These are phyloP conservation scores for Dorcoceras hygrometricum DNA, from an alignment of 257 asterid genomes.

Conservation along the genomic window DNA sequence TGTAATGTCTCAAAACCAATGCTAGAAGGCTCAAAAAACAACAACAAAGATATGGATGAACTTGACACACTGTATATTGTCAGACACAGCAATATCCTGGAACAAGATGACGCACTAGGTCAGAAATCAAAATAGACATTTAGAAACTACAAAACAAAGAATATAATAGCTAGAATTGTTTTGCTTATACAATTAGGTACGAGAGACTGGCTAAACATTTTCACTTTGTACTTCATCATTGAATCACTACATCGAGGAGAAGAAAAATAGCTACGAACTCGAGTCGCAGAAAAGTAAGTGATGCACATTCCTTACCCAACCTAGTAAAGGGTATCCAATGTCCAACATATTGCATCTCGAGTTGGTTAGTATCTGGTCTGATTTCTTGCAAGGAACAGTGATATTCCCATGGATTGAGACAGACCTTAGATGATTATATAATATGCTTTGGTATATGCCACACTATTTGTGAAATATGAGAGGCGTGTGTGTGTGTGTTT, in stretches of 20 bases:
- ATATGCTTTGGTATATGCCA: neutral
- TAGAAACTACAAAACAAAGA: neutral
- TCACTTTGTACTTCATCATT: neutral
- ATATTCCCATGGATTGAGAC: neutral
- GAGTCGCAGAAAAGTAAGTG: neutral
- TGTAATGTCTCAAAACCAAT: constrained; percentile 94
- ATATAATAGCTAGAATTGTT: neutral
- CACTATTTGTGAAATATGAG: neutral
- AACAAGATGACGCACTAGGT: constrained; percentile 23
- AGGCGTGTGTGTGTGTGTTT: no score
- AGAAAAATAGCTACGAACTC: neutral
- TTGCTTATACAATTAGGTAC: neutral
- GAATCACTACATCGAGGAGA: constrained; percentile 18
- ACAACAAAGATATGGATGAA: constrained; percentile 56
- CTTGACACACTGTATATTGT: constrained; percentile 42
- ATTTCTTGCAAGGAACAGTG: neutral
- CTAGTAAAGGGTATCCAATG: neutral
- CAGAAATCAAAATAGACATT: constrained; percentile 22
- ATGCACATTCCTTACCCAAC: neutral
- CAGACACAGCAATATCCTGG: constrained; percentile 69
- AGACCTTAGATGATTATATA: neutral
- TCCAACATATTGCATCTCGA: neutral
- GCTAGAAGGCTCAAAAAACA: constrained; percentile 93
- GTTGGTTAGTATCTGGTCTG: neutral
- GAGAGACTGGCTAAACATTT: neutral